phyloP scores from a whole-genome alignment of 2,329 filamentous ascomycete genomes.

The Trichoderma hamatum region DNA sequence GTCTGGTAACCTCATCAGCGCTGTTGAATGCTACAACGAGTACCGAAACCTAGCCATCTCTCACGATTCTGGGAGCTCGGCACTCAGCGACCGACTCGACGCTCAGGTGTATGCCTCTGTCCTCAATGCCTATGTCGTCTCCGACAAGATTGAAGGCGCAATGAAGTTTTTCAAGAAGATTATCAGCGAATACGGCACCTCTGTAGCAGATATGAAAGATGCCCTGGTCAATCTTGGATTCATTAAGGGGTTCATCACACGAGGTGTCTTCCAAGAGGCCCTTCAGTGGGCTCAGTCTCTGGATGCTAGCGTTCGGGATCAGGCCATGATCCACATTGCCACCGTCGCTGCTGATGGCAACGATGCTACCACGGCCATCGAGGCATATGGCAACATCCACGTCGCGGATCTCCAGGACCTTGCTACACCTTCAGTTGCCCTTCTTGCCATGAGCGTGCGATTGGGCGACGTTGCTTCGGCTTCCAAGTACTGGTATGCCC shows the following conservation, averaged over 20 bases:
- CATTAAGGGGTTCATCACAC: conserved; percentile 74
- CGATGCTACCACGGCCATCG: conserved; percentile 67
- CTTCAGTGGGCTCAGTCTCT: conserved; percentile 71
- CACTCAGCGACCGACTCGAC: conserved; percentile 73
- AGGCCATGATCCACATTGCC: conserved; percentile 73
- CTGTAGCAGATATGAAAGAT: conserved; percentile 67
- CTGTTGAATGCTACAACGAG: conserved; percentile 93
- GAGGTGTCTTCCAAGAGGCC: conserved; percentile 72
- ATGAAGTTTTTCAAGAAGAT: conserved; percentile 85
- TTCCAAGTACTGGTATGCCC: conserved; percentile 76
- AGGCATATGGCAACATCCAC: conserved; percentile 65
- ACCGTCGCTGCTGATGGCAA: conserved; percentile 79
- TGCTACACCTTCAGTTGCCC: conserved; percentile 69
- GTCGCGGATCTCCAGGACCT: conserved; percentile 50
- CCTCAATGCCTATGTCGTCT: conserved; percentile 83
- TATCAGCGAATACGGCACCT: conserved; percentile 61
- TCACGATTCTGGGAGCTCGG: conserved; percentile 73
- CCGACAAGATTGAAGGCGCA: conserved; percentile 78
- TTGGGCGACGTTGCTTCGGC: conserved; percentile 77
- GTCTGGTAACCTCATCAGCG: conserved; percentile 79
- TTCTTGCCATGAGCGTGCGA: conserved; percentile 85
- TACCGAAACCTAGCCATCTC: conserved; percentile 88
- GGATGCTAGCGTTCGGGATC: conserved; percentile 58
- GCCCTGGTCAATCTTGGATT: conserved; percentile 74
- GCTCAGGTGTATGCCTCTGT: conserved; percentile 87